Evolutionary conservation across 345 rosid species (phyloP).

Genomic region (Physaria fendleri): DNA sequence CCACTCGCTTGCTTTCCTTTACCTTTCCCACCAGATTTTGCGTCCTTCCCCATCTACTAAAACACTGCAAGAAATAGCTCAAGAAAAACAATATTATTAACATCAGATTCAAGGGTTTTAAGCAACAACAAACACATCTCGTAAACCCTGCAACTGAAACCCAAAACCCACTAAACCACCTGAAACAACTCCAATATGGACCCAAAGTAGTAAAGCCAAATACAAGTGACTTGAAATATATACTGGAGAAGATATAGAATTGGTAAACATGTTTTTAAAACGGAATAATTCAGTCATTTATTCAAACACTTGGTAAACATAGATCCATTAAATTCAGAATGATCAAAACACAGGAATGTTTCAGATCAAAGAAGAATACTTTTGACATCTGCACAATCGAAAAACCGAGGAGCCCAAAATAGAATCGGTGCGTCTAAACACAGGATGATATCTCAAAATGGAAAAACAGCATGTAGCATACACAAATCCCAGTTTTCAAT

Average conservation of each 20-base stretch:
- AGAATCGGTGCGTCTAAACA: not conserved
- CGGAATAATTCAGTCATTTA: not conserved
- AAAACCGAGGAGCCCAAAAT: not conserved
- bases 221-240: not conserved
- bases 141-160: slow-evolving; percentile 2
- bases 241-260: not conserved
- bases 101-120: not conserved
- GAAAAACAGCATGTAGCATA: not conserved
- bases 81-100: not conserved
- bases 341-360: not conserved
- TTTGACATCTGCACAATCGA: not conserved
- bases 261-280: not conserved
- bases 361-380: not conserved
- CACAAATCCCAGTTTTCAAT: not conserved
- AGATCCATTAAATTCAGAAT: slow-evolving; percentile 7
- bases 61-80: not conserved
- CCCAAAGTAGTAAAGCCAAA: not conserved
- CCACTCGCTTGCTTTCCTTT: slow-evolving; percentile 81
- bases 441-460: not conserved
- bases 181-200: not conserved
- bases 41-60: slow-evolving; percentile 59
- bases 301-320: slow-evolving; percentile 6
- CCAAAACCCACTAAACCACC: no score
- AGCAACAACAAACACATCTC: not conserved
- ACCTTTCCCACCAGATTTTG: slow-evolving; percentile 70